Base-by-base conservation (phyloP, 2,329 filamentous ascomycete genomes). In the Chaetothyriales sp. region DNA sequence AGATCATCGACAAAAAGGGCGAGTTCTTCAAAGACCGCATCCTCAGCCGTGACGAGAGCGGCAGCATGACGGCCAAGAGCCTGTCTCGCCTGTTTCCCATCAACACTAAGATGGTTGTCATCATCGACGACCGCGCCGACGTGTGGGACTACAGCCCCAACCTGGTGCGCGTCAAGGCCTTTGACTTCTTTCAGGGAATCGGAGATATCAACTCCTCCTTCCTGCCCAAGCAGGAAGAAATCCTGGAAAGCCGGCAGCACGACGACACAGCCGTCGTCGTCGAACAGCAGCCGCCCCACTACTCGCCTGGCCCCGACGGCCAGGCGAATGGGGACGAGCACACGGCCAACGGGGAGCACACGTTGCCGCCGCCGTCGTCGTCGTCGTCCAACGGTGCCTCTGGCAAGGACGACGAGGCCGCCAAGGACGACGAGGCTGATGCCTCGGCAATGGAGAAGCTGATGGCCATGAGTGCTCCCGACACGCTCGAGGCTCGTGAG, bases 161-260 rank as follows among this genome's bases (percentile, higher is more conserved):
- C 63, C 77, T 98, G 37, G 88, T 98, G 70, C 95, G 94, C 66
- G 92, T 98, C 33, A 82, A 83, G 1, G 88, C 90, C 0, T 98
- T 95, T 66, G 90, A 97, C 66, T 98, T 98, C 69, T 98, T 97
- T 71, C 87, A 94, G 52, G 92, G 92, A 15, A 95, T 95, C 57
- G 92, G 92, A 56, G 92, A 98, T 67, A 98, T 98, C 73, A 98
- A 98, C 71, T 94, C 90, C 10, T 95, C 87, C 65, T 98, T 97
- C 65, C 69, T 98, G 49, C 92, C 92, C 0, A 94, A 94, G 67
- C 81, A 79, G 56, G 73, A 73, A 55, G 74, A 73, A 37, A 64
- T 71, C 43, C 70, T 65, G 49, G 77, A 54, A 69, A 77, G 60
- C n/a, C n/a, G n/a, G 75, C 82, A 61, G 37, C 64, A 63, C 37